Evolutionary conservation across 768 basidiomycete species (phyloP), one percentile per base, ranked within the genome.

Genomic region (Lentinula detonsa): DNA sequence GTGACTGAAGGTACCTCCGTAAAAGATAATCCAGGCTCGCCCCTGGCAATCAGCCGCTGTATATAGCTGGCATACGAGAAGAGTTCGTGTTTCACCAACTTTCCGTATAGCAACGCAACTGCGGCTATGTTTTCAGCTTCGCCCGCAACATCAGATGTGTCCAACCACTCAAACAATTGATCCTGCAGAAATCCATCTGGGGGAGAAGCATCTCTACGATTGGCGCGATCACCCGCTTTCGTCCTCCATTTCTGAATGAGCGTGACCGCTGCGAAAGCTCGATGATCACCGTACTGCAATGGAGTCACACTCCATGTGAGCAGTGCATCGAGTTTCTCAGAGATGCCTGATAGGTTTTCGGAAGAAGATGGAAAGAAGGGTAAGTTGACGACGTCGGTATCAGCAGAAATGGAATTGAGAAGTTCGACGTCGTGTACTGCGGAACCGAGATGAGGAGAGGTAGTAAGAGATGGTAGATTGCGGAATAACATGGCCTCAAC

Each of bases 401-500:
- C 77, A 18, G 78, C 80, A 28, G 84, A 85, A 61, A 94, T 88
- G 1, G 90, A 87, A 68, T 93, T 94, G 33, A 94, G 77, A 43
- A 86, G 78, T 90, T 93, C 21, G n/a, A 18, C 51, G 37, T 53
- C 56, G n/a, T 35, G 53, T 16, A 84, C 86, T 37, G 87, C 85
- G 23, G 84, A 84, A 2, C 83, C 84, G 15, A 90, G 76, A 35
- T 78, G 76, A 34, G 83, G 84, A 10, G 85, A 79, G 7, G 79
- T 79, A 23, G 55, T 42, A 34, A 85, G 84, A 0, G 83, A 77
- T 39, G 88, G 86, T 8, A 87, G 78, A 64, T 83, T 84, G 46
- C 79, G 79, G 63, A 93, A 91, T 35, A 89, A 71, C 80, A 93
- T 85, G 2, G 89, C 88, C 62, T 94, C 90, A 62, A 94, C 95